phyloP scores from a whole-genome alignment of 495 filamentous ascomycete species.

The Rusavskia elegans region DNA sequence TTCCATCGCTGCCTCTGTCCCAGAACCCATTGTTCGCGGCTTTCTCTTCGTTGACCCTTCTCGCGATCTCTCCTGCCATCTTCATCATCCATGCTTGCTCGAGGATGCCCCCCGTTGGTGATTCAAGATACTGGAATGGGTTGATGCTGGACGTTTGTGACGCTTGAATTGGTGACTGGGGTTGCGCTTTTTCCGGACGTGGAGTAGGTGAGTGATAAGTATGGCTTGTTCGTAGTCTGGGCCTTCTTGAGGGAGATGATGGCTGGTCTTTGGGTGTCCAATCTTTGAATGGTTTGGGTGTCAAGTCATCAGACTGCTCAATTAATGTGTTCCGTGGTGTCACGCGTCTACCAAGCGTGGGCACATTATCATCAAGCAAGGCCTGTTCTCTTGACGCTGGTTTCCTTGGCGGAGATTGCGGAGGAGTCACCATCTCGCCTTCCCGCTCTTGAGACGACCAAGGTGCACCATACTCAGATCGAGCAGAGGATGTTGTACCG shows the following conservation, averaged over 20 bases:
- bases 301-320: constrained; percentile 1
- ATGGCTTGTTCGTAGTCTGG: neutral
- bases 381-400: constrained; percentile 5
- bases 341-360: constrained; percentile 6
- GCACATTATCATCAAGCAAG: constrained; percentile 5
- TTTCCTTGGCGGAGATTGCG: constrained; percentile 20
- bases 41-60: constrained; percentile 65
- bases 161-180: neutral
- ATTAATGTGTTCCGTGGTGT: constrained; percentile 11
- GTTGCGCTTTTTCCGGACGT: neutral
- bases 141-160: neutral
- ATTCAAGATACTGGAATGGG: constrained; percentile 11
- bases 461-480: constrained; percentile 33
- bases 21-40: constrained; percentile 26
- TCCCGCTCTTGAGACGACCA: constrained; percentile 36
- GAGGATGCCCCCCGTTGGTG: constrained; percentile 37
- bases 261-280: neutral
- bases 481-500: constrained; percentile 16
- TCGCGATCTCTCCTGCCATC: constrained; percentile 79
- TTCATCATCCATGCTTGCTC: constrained; percentile 83
- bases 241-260: neutral
- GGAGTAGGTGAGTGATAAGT: neutral
- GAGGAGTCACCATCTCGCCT: constrained; percentile 35
- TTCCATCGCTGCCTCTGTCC: constrained; percentile 31
- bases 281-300: neutral